Conservation (phyloP, 257 asterid species). For the Buddleja alternifolia region DNA sequence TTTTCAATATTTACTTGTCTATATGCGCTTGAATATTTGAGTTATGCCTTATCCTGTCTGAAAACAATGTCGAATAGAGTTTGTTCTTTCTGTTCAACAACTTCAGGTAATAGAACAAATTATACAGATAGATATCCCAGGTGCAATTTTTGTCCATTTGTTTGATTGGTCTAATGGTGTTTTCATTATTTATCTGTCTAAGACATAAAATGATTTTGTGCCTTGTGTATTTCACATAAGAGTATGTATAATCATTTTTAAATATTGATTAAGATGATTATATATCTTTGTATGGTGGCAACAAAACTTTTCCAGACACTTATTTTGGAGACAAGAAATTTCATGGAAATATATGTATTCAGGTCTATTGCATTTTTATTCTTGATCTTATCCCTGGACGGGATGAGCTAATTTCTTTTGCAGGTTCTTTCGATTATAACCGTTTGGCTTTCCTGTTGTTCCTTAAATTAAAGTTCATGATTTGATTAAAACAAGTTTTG, state of each 20-base stretch:
- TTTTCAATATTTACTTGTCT: background rate
- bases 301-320: background rate
- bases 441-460: too few relatives aligned
- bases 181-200: background rate
- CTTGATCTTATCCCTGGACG: background rate
- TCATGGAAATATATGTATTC: background rate
- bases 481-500: background rate
- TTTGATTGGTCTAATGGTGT: conserved; percentile 4
- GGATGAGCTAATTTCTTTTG: background rate
- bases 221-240: too few relatives aligned
- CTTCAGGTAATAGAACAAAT: conserved; percentile 1
- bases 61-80: too few relatives aligned
- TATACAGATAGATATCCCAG: background rate
- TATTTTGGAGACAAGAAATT: background rate
- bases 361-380: background rate
- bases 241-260: background rate
- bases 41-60: background rate
- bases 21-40: background rate
- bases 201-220: too few relatives aligned
- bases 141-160: background rate
- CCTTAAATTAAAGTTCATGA: background rate
- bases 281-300: background rate
- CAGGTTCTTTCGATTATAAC: too few relatives aligned
- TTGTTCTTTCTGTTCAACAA: too few relatives aligned
- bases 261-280: background rate